phyloP scores from a whole-genome alignment of 1,284 basidiomycete genomes.

The Fomitopsis palustris region DNA sequence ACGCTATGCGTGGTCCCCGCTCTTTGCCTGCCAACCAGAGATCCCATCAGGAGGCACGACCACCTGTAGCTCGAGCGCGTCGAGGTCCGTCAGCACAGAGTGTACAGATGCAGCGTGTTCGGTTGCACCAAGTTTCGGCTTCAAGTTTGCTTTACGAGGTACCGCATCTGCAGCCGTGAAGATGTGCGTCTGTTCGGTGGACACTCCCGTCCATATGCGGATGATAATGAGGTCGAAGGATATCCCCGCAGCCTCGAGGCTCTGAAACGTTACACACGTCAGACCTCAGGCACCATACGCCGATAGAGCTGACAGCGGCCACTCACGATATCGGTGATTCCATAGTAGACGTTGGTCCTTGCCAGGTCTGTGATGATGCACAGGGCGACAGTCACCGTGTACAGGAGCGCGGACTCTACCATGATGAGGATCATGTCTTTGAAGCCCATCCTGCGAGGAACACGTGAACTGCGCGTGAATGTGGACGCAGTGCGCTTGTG shows the following conservation, averaged over 20 bases:
- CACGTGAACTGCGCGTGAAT: not conserved
- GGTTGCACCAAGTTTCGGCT: too few relatives aligned
- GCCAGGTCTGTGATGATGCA: constrained; percentile 32
- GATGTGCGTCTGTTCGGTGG: not conserved
- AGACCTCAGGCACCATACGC: too few relatives aligned
- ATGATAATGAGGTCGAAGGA: not conserved
- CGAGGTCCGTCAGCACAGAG: too few relatives aligned
- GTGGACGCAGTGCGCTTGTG: not conserved
- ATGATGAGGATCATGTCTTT: constrained; percentile 24
- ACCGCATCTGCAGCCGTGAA: not conserved
- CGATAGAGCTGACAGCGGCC: not conserved
- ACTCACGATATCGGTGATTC: constrained; percentile 8
- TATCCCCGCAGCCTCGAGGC: not conserved
- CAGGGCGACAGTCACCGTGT: constrained; percentile 32
- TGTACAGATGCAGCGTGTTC: too few relatives aligned
- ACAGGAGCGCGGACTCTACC: constrained; percentile 37
- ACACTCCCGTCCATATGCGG: not conserved
- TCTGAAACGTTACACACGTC: not conserved
- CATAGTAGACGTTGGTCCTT: constrained; percentile 30
- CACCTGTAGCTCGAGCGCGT: too few relatives aligned
- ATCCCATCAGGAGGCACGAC: too few relatives aligned
- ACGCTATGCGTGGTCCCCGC: too few relatives aligned
- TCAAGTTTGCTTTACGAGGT: too few relatives aligned
- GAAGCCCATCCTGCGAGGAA: not conserved
- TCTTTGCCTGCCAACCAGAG: too few relatives aligned